Evolutionary conservation across 805 yeast genomes (phyloP), one percentile per base, ranked within the genome.

Genomic region (Starmerella apis): DNA sequence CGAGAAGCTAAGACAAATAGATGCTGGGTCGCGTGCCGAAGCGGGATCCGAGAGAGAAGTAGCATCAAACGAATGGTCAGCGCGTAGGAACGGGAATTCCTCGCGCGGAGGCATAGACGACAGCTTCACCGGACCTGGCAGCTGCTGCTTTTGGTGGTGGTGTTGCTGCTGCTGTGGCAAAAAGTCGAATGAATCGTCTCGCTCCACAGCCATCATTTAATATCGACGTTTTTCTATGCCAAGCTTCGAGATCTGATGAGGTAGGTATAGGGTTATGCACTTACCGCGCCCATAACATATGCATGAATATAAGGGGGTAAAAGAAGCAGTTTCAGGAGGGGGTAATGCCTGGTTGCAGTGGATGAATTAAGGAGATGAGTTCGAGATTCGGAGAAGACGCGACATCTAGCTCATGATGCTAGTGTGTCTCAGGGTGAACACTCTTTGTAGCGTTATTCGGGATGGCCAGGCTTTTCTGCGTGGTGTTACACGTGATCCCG

Each of bases 41-140:
- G 53, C 55, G 36, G 50, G 49, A 10, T 51, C 52, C 6, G 59
- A 51, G 19, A 65, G 55, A 3, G 60, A 46, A 16, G 53, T 27
- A 11, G 68, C 63, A 48, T 64, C 65, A 46, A 65, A 65, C 13
- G 62, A 43, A 52, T 65, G 68, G 42, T 63, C 58, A 1, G 69
- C 66, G 18, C 66, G 43, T 18, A 65, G 47, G 45, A 65, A 65
- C 32, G 69, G 67, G 56, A 64, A 63, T 25, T 59, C 56, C 23
- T 52, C 52, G 30, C 52, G 47, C 44, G 47, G 46, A 11, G 47
- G 44, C 42, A 32, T 24, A 7, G 44, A 41, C 32, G 48, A 46
- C 33, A 38, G 45, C 23, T 32, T 30, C 30, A 27, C 30, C 19
- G 22, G 46, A 28, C 46, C 19, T 28, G 18, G 46, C 28, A 24